A percentile compares a stretch with the other conserved stretches of the same genome.
Conservation (phyloP, 345 rosid species). For the Mercurialis annua region DNA sequence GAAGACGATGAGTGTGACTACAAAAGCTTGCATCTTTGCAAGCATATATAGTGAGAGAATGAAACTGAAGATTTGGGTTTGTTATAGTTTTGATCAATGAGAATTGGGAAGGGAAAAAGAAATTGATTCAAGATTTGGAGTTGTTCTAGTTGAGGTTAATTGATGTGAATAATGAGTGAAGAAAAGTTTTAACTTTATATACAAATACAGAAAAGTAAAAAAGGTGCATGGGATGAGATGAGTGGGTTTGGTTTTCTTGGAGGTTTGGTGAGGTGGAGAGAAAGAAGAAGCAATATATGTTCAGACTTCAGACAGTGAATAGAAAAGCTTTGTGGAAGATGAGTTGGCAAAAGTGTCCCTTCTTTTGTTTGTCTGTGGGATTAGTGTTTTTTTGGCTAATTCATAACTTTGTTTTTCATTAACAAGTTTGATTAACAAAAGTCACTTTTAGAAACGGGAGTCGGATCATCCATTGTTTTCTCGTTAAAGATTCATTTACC, state of each 20-base stretch:
- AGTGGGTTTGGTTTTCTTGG: neutral
- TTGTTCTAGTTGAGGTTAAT: neutral
- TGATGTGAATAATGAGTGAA: too few species aligned
- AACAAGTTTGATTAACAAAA: neutral
- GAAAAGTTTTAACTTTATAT: too few species aligned
- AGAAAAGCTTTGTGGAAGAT: constrained; percentile 15
- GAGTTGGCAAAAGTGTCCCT: constrained; percentile 18
- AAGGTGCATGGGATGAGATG: constrained; percentile 25
- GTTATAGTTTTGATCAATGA: neutral
- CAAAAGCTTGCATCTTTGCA: constrained; percentile 19
- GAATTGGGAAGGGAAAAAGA: neutral
- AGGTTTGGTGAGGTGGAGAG: neutral
- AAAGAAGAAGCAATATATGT: constrained; percentile 1
- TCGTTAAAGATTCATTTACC: too few species aligned
- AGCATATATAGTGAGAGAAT: constrained; percentile 22
- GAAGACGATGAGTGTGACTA: constrained; percentile 19
- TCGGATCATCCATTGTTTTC: too few species aligned
- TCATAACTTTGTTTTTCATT: neutral
- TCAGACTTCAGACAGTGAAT: neutral
- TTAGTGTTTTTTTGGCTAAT: too few species aligned
- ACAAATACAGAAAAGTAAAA: neutral
- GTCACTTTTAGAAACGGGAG: too few species aligned
- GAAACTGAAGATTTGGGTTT: constrained; percentile 15
- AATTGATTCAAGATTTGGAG: neutral
- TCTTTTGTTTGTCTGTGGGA: neutral